Evolutionary conservation across 805 yeast species (phyloP).

Genomic region (Peterozyma xylosa): DNA sequence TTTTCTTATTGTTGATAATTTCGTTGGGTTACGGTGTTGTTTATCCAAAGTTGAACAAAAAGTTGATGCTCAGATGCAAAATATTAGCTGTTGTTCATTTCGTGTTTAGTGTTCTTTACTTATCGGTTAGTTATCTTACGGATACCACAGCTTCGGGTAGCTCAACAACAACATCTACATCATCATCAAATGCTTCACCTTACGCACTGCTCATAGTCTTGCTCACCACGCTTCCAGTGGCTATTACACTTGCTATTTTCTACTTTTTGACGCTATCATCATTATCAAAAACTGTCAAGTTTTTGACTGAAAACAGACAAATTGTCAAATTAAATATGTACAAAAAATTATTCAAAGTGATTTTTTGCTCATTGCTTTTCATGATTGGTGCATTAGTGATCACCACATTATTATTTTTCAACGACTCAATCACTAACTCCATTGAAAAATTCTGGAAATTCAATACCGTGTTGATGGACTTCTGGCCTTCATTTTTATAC

Average conservation of each 20-base stretch:
- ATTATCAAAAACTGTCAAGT: conserved; percentile 64
- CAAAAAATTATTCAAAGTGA: conserved; percentile 65
- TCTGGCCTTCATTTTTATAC: conserved; percentile 92
- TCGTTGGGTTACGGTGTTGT: conserved; percentile 94
- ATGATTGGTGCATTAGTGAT: conserved; percentile 65
- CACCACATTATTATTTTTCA: conserved; percentile 62
- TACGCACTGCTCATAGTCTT: conserved; percentile 43
- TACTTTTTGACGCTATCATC: conserved; percentile 71
- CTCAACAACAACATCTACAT: conserved; percentile 20
- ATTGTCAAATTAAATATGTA: conserved; percentile 86
- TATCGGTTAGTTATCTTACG: conserved; percentile 33
- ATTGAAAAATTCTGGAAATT: conserved; percentile 89
- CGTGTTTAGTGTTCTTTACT: conserved; percentile 43
- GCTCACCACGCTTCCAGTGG: conserved; percentile 62
- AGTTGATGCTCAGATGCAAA: conserved; percentile 65
- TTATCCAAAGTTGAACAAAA: conserved; percentile 71
- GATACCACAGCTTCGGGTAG: conserved; percentile 23
- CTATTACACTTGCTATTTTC: conserved; percentile 60
- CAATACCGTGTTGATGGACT: conserved; percentile 80
- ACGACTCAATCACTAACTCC: conserved; percentile 67
- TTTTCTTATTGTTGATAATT: conserved; percentile 79
- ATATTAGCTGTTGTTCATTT: conserved; percentile 52
- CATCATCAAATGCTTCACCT: conserved; percentile 37
- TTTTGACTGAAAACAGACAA: conserved; percentile 80
- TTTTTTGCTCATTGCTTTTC: conserved; percentile 63